Percentiles rank a stretch among this genome's conserved stretches.
Evolutionary conservation across 148 eudicot genomes (phyloP).

Genomic region (Agrostemma githago): DNA sequence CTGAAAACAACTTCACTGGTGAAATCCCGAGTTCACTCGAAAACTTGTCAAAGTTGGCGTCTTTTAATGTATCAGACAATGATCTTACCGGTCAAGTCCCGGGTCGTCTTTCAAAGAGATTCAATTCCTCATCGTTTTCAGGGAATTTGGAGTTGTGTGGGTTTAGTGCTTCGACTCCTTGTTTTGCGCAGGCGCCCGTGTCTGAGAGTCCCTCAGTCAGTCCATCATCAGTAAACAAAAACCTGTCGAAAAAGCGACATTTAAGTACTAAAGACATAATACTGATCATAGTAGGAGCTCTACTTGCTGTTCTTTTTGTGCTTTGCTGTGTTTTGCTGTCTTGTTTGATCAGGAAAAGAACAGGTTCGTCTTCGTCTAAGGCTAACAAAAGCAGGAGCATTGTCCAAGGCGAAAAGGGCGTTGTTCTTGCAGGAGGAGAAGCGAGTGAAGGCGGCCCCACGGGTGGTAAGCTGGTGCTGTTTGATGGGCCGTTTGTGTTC

Average conservation of each 20-base stretch:
- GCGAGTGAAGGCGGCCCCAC: conserved; percentile 44
- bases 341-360: conserved; percentile 60
- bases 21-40: conserved; percentile 42
- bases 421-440: conserved; percentile 31
- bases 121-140: conserved; percentile 45
- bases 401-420: conserved; percentile 18
- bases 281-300: conserved; percentile 55
- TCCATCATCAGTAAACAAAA: conserved; percentile 4
- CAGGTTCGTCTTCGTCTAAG: conserved; percentile 17
- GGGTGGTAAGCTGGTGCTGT: conserved; percentile 84
- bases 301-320: conserved; percentile 46
- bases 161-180: conserved; percentile 46
- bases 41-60: conserved; percentile 40
- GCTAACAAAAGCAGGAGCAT: conserved; percentile 20
- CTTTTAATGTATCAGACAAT: conserved; percentile 61
- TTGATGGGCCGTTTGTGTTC: conserved; percentile 81
- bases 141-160: conserved; percentile 68
- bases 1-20: conserved; percentile 47
- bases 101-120: conserved; percentile 32
- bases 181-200: conserved; percentile 46
- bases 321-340: conserved; percentile 57
- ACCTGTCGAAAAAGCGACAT: conserved; percentile 14
- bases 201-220: conserved; percentile 31
- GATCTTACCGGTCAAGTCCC: conserved; percentile 56
- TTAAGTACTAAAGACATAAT: conserved; percentile 57